phyloP scores from a whole-genome alignment of 345 rosid species.

The Theobroma cacao region DNA sequence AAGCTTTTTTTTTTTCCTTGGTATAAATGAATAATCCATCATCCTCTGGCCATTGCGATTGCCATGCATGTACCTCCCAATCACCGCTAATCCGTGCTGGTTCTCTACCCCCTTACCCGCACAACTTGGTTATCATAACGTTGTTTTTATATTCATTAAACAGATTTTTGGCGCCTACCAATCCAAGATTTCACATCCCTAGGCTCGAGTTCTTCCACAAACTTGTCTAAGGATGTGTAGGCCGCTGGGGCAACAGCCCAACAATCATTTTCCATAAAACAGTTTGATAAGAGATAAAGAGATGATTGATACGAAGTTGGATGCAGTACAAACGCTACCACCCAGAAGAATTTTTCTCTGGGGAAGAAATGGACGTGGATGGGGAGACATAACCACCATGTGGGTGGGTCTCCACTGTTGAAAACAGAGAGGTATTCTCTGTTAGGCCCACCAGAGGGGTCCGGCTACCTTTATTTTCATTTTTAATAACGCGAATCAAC shows the following conservation, averaged over 20 bases:
- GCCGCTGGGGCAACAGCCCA: conserved; percentile 14
- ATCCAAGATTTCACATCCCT: conserved; percentile 30
- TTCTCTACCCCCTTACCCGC: background rate
- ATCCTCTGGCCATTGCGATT: background rate
- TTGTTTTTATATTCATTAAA: background rate
- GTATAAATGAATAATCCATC: conserved; percentile 5
- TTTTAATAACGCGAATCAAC: background rate
- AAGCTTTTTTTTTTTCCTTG: no score
- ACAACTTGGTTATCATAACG: conserved; percentile 8
- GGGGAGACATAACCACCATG: conserved; percentile 26
- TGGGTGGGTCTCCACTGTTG: conserved; percentile 17
- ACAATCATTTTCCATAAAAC: conserved; percentile 6
- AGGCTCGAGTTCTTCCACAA: conserved; percentile 32
- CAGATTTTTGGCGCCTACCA: background rate
- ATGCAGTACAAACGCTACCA: conserved; percentile 30
- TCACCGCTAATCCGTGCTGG: background rate
- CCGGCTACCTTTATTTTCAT: background rate
- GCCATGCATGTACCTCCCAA: conserved; percentile 6
- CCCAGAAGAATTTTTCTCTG: background rate
- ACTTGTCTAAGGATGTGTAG: conserved; percentile 26
- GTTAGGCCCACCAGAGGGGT: conserved; percentile 7
- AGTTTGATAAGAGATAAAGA: conserved; percentile 6
- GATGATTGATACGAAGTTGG: background rate
- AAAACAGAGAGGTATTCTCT: background rate
- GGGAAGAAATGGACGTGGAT: conserved; percentile 20